These are phyloP conservation scores for Trichoderma orchidacearum DNA, from an alignment of 495 filamentous ascomycete genomes.

Conservation along the genomic window DNA sequence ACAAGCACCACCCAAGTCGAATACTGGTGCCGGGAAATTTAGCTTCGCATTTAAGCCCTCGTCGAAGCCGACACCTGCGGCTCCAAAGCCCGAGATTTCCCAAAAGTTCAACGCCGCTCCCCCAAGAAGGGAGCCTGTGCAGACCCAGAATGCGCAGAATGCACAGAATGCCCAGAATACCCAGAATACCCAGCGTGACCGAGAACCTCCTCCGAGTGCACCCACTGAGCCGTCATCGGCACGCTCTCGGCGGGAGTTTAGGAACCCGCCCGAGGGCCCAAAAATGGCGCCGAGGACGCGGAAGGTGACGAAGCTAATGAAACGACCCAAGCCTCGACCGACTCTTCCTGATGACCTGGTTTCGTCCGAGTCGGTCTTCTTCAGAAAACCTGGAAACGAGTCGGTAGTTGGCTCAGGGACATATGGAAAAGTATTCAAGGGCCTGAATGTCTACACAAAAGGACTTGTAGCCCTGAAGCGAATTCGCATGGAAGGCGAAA, in stretches of 20 bases:
- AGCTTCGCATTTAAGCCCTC: slow-evolving; percentile 74
- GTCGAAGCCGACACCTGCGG: slow-evolving; percentile 42
- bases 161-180: no score
- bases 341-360: slow-evolving; percentile 56
- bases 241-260: not conserved
- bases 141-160: slow-evolving; percentile 1
- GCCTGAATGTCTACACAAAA: slow-evolving; percentile 87
- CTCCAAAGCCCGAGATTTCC: slow-evolving; percentile 58
- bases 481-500: slow-evolving; percentile 83
- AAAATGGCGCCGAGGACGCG: slow-evolving; percentile 34
- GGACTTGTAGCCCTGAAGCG: slow-evolving; percentile 83
- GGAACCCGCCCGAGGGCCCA: slow-evolving; percentile 1
- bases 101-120: slow-evolving; percentile 52
- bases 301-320: slow-evolving; percentile 55
- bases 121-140: slow-evolving; percentile 18
- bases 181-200: slow-evolving; percentile 2
- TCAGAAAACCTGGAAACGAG: slow-evolving; percentile 83
- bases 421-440: slow-evolving; percentile 97
- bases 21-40: slow-evolving; percentile 54
- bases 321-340: slow-evolving; percentile 57
- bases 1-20: slow-evolving; percentile 33
- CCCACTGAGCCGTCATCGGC: slow-evolving; percentile 22
- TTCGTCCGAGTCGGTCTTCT: slow-evolving; percentile 73
- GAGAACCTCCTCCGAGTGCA: slow-evolving; percentile 6
- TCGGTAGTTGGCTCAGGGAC: slow-evolving; percentile 89